These are phyloP conservation scores for Lentinula boryana DNA, from an alignment of 768 basidiomycete species.

Conservation along the genomic window DNA sequence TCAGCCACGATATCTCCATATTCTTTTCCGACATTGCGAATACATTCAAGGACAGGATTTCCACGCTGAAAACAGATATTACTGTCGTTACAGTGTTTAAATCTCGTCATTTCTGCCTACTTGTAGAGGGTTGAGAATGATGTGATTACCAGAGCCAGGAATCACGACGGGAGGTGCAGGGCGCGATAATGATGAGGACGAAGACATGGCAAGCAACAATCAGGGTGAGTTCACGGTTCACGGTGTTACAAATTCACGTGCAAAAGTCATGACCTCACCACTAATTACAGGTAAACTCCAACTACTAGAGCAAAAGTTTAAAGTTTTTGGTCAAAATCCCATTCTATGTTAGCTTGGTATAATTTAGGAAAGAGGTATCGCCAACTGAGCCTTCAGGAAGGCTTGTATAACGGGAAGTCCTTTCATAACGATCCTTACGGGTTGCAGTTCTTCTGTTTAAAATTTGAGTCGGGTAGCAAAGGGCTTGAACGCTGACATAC, in stretches of 20 bases:
- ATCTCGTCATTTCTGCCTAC: slow-evolving; percentile 20
- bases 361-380: background rate
- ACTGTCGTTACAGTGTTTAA: too few relatives aligned
- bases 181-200: background rate
- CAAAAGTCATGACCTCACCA: too few relatives aligned
- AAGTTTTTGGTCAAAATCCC: too few relatives aligned
- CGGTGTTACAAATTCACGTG: too few relatives aligned
- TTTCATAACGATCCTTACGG: slow-evolving; percentile 64
- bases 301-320: too few relatives aligned
- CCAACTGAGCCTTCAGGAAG: slow-evolving; percentile 39
- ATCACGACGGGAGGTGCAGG: slow-evolving; percentile 51
- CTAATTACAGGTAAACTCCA: too few relatives aligned
- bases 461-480: background rate
- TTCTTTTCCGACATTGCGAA: slow-evolving; percentile 88
- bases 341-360: too few relatives aligned
- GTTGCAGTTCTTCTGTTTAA: slow-evolving; percentile 56
- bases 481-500: slow-evolving; percentile 28
- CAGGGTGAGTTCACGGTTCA: too few relatives aligned
- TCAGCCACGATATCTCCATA: slow-evolving; percentile 92
- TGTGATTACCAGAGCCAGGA: slow-evolving; percentile 58
- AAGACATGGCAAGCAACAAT: background rate
- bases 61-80: slow-evolving; percentile 46
- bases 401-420: slow-evolving; percentile 60
- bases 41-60: slow-evolving; percentile 83
- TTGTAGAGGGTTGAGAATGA: slow-evolving; percentile 59